phyloP scores from a whole-genome alignment of 176 grass and related monocot genomes.

The Paspalum notatum region DNA sequence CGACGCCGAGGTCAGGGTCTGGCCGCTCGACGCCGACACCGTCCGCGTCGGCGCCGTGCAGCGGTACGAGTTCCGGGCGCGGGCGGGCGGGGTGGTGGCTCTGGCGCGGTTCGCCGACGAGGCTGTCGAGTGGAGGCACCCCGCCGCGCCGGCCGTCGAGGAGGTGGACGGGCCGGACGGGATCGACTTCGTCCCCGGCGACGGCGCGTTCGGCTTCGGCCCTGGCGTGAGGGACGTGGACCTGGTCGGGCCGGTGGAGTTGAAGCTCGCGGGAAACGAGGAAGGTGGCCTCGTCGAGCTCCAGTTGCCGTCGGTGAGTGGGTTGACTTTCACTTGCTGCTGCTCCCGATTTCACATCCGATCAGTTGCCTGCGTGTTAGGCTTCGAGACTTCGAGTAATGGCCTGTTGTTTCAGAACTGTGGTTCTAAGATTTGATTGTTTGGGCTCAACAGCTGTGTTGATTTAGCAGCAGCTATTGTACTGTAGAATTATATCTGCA shows the following conservation, averaged over 20 bases:
- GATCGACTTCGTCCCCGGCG: conserved; percentile 60
- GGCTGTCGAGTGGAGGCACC: conserved; percentile 54
- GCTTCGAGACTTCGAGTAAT: neutral
- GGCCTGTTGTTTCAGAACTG: neutral
- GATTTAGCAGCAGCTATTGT: neutral
- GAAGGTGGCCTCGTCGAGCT: conserved; percentile 58
- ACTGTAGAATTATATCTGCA: neutral
- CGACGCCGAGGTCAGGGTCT: conserved; percentile 57
- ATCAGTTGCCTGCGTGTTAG: conserved; percentile 28
- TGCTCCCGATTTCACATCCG: conserved; percentile 20
- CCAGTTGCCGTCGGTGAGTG: conserved; percentile 69
- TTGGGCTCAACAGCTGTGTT: neutral
- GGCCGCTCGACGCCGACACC: conserved; percentile 51
- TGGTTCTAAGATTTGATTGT: neutral
- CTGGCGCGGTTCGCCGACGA: conserved; percentile 57
- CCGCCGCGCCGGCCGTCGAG: conserved; percentile 42
- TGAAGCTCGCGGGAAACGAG: conserved; percentile 49
- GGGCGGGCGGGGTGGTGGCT: conserved; percentile 33
- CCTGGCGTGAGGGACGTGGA: conserved; percentile 64
- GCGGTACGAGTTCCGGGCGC: conserved; percentile 74
- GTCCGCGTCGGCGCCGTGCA: conserved; percentile 50
- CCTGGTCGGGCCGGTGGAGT: conserved; percentile 72
- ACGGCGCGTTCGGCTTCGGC: conserved; percentile 30
- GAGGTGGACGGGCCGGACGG: conserved; percentile 64
- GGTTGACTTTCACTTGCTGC: conserved; percentile 40